Conservation (phyloP, 2,329 filamentous ascomycete genomes). For the Chalara sp. region DNA sequence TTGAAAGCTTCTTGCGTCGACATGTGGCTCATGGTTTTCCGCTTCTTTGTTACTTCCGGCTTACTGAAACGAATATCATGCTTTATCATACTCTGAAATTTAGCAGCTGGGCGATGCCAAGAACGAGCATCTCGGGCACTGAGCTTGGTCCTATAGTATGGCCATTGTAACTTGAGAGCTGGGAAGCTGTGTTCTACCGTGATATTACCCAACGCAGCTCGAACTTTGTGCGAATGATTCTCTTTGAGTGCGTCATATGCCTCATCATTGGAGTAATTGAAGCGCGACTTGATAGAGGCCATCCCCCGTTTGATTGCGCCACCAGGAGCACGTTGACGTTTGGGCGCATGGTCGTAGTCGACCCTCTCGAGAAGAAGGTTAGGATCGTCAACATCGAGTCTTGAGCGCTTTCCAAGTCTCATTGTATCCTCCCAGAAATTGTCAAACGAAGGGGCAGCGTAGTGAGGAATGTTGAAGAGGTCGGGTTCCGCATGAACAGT, state of each 20-base stretch:
- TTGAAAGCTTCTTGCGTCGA: slow-evolving; percentile 72
- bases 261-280: slow-evolving; percentile 94
- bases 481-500: slow-evolving; percentile 47
- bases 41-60: slow-evolving; percentile 64
- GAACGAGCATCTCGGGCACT: slow-evolving; percentile 65
- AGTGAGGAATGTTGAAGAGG: slow-evolving; percentile 50
- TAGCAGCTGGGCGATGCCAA: slow-evolving; percentile 76
- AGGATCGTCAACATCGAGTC: slow-evolving; percentile 83
- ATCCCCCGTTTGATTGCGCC: slow-evolving; percentile 59
- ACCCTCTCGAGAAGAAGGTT: slow-evolving; percentile 77
- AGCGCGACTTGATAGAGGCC: slow-evolving; percentile 70
- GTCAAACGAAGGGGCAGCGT: slow-evolving; percentile 67
- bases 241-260: slow-evolving; percentile 94
- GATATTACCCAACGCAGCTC: slow-evolving; percentile 83
- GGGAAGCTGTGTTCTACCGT: slow-evolving; percentile 94
- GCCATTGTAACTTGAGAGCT: slow-evolving; percentile 84
- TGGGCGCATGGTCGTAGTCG: slow-evolving; percentile 55
- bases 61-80: slow-evolving; percentile 67
- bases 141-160: slow-evolving; percentile 88
- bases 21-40: slow-evolving; percentile 75
- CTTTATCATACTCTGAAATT: slow-evolving; percentile 61
- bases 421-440: slow-evolving; percentile 70
- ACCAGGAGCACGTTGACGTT: slow-evolving; percentile 37
- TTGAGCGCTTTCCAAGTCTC: slow-evolving; percentile 69
- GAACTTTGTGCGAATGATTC: slow-evolving; percentile 93